Conservation (phyloP, 345 rosid genomes). For the Moringa oleifera region DNA sequence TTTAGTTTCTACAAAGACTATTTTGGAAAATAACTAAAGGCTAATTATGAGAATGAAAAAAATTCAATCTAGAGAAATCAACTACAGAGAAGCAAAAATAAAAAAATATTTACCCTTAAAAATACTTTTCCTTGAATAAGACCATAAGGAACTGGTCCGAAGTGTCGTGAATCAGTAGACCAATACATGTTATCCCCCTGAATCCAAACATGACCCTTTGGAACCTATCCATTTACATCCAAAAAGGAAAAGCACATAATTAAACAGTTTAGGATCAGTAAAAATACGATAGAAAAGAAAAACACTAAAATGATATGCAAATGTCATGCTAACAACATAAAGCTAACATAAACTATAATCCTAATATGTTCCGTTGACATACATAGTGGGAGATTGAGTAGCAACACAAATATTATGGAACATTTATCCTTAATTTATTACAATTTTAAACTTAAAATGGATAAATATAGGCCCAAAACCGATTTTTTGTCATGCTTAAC, state of each 20-base stretch:
- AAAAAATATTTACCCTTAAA: slow-evolving; percentile 41
- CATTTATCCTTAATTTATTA: no score
- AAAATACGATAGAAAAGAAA: not conserved
- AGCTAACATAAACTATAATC: not conserved
- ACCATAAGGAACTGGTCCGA: slow-evolving; percentile 73
- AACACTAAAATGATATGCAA: no score
- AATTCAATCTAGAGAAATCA: not conserved
- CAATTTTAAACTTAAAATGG: no score
- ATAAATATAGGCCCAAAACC: no score
- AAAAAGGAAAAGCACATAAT: not conserved
- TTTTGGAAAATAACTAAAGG: not conserved
- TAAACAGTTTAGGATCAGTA: not conserved
- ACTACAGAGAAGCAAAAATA: not conserved
- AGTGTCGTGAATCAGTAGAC: slow-evolving; percentile 68
- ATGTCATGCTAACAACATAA: not conserved
- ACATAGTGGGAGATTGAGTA: no score
- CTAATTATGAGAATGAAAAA: not conserved
- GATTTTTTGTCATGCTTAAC: no score
- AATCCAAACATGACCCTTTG: slow-evolving; percentile 87
- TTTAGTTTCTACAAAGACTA: no score
- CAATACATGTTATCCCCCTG: slow-evolving; percentile 81
- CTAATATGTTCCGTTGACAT: no score
- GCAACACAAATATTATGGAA: no score
- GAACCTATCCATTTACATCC: slow-evolving; percentile 35
- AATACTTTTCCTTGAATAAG: slow-evolving; percentile 74